Evolutionary conservation across 176 grass and related monocot species (phyloP), one percentile per base, ranked within the genome.

Genomic region (Pontederia crassipes): DNA sequence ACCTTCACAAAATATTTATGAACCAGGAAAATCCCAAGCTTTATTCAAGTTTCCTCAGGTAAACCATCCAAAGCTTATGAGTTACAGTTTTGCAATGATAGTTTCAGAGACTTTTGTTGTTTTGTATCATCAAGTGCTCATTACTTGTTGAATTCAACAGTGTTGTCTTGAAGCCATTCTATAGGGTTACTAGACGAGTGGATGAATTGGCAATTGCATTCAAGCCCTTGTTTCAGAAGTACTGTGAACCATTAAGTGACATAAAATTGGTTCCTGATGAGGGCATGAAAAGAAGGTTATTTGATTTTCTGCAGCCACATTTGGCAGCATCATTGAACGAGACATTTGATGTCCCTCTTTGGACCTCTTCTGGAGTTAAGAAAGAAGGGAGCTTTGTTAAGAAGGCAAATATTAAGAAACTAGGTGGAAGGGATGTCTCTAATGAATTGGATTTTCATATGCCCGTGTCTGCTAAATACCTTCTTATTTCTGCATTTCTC

Each of bases 391-490:
- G 0, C 72, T 68, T 63, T 72, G 53, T 47, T 57, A 66, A 58
- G 54, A 98, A 83, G 71, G 65, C 55, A 15, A 67, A 48, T 48
- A 52, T 62, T 63, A 92, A 72, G 78, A 87, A 74, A 71, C 53
- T 63, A 59, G 64, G 61, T 57, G 65, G 79, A 48, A 82, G 67
- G 64, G 76, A 83, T 60, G 66, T 54, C 45, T 66, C 58, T 40
- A 67, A 4, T 8, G 84, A 89, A 68, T 69, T 92, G 77, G 87
- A 88, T 54, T 88, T 98, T 69, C 87, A 98, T 66, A 98, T 98
- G 93, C 86, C 87, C 6, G 71, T 88, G 3, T 92, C 87, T 72
- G 81, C 81, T 1, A 92, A 92, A 52, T 98, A 92, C 62, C 80
- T 98, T 24, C 77, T 98, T 64, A 18, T 92, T 55, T 98, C 93